Evolutionary conservation across 1,284 basidiomycete species (phyloP).

Genomic region (Ceratobasidium sp.): DNA sequence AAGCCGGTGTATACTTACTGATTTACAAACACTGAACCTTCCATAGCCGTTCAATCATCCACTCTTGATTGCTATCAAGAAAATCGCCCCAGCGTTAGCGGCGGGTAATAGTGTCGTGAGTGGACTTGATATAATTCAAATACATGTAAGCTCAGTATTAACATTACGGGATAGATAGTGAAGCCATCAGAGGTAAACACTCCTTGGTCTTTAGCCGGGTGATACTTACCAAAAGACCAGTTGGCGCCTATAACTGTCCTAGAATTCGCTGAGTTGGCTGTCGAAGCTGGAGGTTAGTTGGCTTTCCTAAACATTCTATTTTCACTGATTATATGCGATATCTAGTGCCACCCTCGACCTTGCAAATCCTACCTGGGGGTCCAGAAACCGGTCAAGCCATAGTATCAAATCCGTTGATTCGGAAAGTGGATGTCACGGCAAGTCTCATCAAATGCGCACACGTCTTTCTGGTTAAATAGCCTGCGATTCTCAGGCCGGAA

Average conservation of each 20-base stretch:
- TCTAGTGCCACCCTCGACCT: slow-evolving; percentile 78
- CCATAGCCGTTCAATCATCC: slow-evolving; percentile 88
- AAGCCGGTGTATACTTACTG: background rate
- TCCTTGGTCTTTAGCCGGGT: background rate
- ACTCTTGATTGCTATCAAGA: slow-evolving; percentile 84
- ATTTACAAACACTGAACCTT: background rate
- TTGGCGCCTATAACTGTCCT: slow-evolving; percentile 82
- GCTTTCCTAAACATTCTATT: background rate
- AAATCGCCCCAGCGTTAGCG: slow-evolving; percentile 85
- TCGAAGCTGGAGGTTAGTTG: slow-evolving; percentile 72
- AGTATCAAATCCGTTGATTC: slow-evolving; percentile 72
- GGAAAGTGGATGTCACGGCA: slow-evolving; percentile 86
- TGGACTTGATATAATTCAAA: background rate
- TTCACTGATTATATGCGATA: slow-evolving; percentile 17
- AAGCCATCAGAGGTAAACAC: slow-evolving; percentile 79
- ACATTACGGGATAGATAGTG: slow-evolving; percentile 63
- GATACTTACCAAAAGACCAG: slow-evolving; percentile 56
- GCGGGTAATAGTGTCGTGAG: slow-evolving; percentile 78
- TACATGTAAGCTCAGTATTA: background rate
- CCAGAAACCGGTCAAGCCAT: slow-evolving; percentile 72
- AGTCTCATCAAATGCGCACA: slow-evolving; percentile 50
- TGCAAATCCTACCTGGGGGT: slow-evolving; percentile 82
- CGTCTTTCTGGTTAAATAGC: too few species aligned
- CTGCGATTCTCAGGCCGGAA: slow-evolving; percentile 71
- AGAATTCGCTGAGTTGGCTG: slow-evolving; percentile 75